These are phyloP conservation scores for Scedosporium aurantiacum DNA, from an alignment of 2,329 filamentous ascomycete genomes.

Conservation along the genomic window DNA sequence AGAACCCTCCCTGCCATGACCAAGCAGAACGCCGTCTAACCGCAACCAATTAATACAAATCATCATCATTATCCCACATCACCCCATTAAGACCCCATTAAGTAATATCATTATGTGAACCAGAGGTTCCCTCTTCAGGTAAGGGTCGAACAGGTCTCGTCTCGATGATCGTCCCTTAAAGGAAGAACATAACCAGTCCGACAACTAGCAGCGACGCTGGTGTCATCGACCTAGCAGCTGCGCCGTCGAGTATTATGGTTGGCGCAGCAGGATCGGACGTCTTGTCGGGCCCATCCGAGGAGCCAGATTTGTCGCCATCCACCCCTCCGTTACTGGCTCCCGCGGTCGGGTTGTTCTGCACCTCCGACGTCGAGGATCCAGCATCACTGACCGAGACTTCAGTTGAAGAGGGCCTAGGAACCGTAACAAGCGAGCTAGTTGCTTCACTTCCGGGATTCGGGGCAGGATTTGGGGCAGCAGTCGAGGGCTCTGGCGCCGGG, in stretches of 20 bases:
- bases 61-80: background rate
- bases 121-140: background rate
- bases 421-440: background rate
- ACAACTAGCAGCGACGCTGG: background rate
- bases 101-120: no score
- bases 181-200: background rate
- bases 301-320: background rate
- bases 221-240: background rate
- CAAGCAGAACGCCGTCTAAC: conserved; percentile 1
- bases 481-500: background rate
- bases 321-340: background rate
- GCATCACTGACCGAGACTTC: background rate
- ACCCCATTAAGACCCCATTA: no score
- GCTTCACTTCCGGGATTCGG: background rate
- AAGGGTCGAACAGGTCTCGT: background rate
- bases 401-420: background rate
- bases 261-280: conserved; percentile 1
- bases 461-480: background rate
- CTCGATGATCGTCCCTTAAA: background rate
- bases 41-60: background rate
- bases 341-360: background rate
- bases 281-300: background rate
- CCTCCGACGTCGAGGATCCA: background rate
- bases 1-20: background rate
- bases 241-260: background rate